These are phyloP conservation scores for Maudiozyma serrabonitensis DNA, from an alignment of 805 yeast species.

Conservation along the genomic window DNA sequence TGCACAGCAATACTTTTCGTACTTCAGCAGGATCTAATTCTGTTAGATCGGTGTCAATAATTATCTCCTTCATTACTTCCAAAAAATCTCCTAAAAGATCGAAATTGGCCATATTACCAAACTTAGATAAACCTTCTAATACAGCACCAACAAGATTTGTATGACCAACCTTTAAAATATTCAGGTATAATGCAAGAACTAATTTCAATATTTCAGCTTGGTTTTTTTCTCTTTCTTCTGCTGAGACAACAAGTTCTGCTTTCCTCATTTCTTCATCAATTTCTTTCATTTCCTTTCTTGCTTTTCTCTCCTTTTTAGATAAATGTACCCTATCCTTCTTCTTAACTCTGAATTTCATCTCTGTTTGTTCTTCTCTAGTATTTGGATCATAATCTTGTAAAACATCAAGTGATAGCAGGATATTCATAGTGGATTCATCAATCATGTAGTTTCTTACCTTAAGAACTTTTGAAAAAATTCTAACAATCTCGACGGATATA, in stretches of 20 bases:
- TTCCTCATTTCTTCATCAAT: conserved; percentile 82
- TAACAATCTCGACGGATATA: conserved; percentile 63
- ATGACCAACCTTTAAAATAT: conserved; percentile 56
- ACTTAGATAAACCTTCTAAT: conserved; percentile 81
- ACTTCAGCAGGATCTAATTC: conserved; percentile 40
- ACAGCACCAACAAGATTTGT: conserved; percentile 72
- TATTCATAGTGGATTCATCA: conserved; percentile 71
- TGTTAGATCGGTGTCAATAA: conserved; percentile 42
- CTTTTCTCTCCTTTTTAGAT: conserved; percentile 83
- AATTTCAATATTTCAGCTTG: conserved; percentile 78
- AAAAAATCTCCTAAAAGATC: conserved; percentile 89
- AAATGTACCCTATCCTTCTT: conserved; percentile 87
- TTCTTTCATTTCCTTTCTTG: conserved; percentile 72
- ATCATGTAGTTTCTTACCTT: conserved; percentile 67
- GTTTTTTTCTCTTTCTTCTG: conserved; percentile 73
- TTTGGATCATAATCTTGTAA: conserved; percentile 67
- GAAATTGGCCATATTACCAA: conserved; percentile 86
- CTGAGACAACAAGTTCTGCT: conserved; percentile 82
- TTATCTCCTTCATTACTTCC: conserved; percentile 78
- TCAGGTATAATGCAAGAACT: conserved; percentile 65
- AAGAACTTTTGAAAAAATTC: conserved; percentile 58
- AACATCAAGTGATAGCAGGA: conserved; percentile 57
- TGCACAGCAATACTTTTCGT: conserved; percentile 70
- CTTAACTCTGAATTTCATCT: conserved; percentile 42
- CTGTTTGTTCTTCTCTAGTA: conserved; percentile 37